Evolutionary conservation across 1,284 basidiomycete genomes (phyloP), one percentile per base, ranked within the genome.

Genomic region (Rhodotorula sp.): DNA sequence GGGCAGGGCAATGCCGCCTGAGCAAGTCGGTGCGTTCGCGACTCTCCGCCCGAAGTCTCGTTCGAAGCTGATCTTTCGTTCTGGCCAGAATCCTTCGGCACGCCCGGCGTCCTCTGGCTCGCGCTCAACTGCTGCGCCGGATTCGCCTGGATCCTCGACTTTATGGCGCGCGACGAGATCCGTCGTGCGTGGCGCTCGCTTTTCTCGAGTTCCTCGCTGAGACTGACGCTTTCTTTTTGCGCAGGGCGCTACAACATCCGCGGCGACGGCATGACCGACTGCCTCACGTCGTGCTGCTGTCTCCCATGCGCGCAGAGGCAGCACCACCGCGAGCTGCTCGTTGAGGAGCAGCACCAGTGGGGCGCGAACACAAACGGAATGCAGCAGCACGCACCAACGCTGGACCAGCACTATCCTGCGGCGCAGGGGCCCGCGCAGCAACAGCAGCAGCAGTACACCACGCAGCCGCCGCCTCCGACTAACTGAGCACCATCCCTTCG

Each of bases 281-380:
- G 80, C 71, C 77, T 79, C 53, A 73, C 80, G 10, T 76, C 82
- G 4, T 81, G 78, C 61, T 86, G 79, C 75, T 86, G 85, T 75
- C 75, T 76, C 2, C 82, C 84, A 28, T 86, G 85, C 72, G 80
- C 81, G 10, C 81, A 86, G 52, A 81, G 81, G 0, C 85, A 86
- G 74, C 84, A 83, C 70, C 78, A 79, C 55, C 79, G 81, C 31
- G 85, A 86, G 74, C 73, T 86, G 28, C 80, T 81, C 69, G 76
- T 83, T 55, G 85, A 86, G 75, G 85, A 86, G 61, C 60, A 63
- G 20, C 18, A 24, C 34, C 40, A 44, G 40, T 44, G 40, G 40
- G 40, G 40, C 40, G 40, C 40, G 40, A 13, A 44, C 40, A 18
- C 40, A 13, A 44, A 44, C 40, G 40, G 40, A 18, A 55, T 37